Evolutionary conservation across 345 rosid species (phyloP), one percentile per base, ranked within the genome.

Genomic region (Limnanthes douglasii): DNA sequence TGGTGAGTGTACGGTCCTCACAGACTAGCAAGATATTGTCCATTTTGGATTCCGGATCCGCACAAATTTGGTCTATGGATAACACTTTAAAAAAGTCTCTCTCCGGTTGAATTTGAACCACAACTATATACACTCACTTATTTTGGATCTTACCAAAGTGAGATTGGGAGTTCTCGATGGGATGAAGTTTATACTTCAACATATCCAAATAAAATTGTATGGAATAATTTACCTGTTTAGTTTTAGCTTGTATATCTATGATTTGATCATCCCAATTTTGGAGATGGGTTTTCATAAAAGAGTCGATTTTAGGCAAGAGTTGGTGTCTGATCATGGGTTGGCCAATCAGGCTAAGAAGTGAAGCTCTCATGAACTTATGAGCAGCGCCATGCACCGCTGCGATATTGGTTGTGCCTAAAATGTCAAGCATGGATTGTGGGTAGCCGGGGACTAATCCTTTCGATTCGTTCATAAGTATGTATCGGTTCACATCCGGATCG

Each of bases 381-480:
- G 72, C 43, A 13, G 81, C 48, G 30, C 97, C 94, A 14, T 78
- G 73, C 52, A 86, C 84, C 3, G 86, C 86, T 11, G 88, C 84
- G 31, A 86, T 72, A 60, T 86, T 86, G 43, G 59, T 35, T 42
- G 62, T 66, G 27, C 97, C 93, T 9, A 86, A 39, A 14, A 86
- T 75, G 39, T 82, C 93, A 11, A 61, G 64, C 85, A 75, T 78
- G 40, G 97, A 78, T 49, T 73, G 65, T n/a, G 94, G 94, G 41
- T 86, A 86, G 12, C 97, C 97, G 21, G 94, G 84, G 40, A 86
- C 78, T 19, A 82, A 64, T 17, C 97, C 97, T 56, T 73, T 86
- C 0, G 59, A 62, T 47, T 86, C 96, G 36, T 75, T 81, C 81
- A 72, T 56, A 4, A 86, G 69, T 22, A 81, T 81, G 59, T 68